phyloP scores from a whole-genome alignment of 2,329 filamentous ascomycete species.

The Coniella lustricola region DNA sequence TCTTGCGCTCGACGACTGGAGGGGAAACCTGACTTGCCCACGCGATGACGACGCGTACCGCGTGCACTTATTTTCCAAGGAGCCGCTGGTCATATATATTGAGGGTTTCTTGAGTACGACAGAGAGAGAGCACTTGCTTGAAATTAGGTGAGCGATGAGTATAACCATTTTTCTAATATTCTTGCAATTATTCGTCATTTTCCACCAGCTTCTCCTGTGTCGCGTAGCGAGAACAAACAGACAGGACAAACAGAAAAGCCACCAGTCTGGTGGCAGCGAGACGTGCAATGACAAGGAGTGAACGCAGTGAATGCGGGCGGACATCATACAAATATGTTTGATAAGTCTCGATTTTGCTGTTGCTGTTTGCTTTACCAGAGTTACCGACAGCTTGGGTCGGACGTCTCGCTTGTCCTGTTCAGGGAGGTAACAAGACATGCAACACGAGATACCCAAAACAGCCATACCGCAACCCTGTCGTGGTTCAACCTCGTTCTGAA shows the following conservation, averaged over 20 bases:
- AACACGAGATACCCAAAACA: not conserved
- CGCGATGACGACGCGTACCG: slow-evolving; percentile 32
- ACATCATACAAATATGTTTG: too few relatives aligned
- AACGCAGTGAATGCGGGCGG: too few relatives aligned
- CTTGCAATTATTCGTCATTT: not conserved
- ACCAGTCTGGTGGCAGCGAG: too few relatives aligned
- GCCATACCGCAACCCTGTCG: not conserved
- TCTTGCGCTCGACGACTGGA: slow-evolving; percentile 37
- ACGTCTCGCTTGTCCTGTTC: not conserved
- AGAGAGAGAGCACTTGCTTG: slow-evolving; percentile 41
- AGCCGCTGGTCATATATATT: slow-evolving; percentile 47
- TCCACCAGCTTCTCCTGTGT: not conserved
- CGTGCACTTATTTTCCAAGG: slow-evolving; percentile 40
- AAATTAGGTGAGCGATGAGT: slow-evolving; percentile 40
- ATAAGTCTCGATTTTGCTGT: not conserved
- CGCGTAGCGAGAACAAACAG: not conserved
- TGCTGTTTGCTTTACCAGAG: not conserved
- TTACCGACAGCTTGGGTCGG: not conserved
- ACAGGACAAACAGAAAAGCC: not conserved
- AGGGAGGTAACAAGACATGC: not conserved
- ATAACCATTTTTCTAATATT: not conserved
- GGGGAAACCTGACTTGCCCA: slow-evolving; percentile 29
- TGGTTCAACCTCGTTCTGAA: not conserved
- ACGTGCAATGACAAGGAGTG: too few relatives aligned
- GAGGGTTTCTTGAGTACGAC: slow-evolving; percentile 40